phyloP scores from a whole-genome alignment of 2,329 filamentous ascomycete genomes.

The Exophiala sp. region DNA sequence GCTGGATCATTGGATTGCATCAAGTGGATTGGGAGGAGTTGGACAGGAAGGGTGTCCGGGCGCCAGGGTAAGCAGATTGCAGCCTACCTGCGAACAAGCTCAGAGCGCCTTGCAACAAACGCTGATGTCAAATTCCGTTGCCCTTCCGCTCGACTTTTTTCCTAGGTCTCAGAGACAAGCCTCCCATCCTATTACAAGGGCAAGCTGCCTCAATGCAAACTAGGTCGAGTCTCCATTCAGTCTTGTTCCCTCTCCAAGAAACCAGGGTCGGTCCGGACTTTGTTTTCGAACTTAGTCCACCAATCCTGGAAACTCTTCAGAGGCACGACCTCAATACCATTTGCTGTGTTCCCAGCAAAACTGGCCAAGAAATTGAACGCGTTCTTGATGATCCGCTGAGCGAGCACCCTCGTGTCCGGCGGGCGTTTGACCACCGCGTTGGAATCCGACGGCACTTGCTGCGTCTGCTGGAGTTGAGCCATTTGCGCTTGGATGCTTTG shows the following conservation, averaged over 20 bases:
- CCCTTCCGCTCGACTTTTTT: too few species aligned
- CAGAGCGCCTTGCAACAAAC: too few species aligned
- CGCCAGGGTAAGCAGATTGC: too few species aligned
- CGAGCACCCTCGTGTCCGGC: constrained; percentile 66
- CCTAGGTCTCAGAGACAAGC: neutral
- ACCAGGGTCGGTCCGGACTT: constrained; percentile 74
- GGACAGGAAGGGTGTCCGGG: too few species aligned
- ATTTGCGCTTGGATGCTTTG: constrained; percentile 66
- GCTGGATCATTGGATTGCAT: neutral
- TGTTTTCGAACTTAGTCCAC: constrained; percentile 94
- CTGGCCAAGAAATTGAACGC: constrained; percentile 94
- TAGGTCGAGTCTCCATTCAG: neutral
- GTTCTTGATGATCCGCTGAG: constrained; percentile 91
- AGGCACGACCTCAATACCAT: constrained; percentile 79
- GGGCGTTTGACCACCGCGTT: constrained; percentile 32
- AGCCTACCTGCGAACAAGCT: too few species aligned
- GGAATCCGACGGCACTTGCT: constrained; percentile 31
- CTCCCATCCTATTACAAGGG: neutral
- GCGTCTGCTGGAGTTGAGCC: constrained; percentile 48
- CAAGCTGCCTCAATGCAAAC: neutral
- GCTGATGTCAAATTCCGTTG: too few species aligned
- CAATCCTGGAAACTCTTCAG: constrained; percentile 92
- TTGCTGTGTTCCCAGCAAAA: constrained; percentile 61
- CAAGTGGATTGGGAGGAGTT: too few species aligned
- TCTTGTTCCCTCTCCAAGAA: constrained; percentile 71